phyloP scores from a whole-genome alignment of 371 early-diverging fungal genomes.

The Conidiobolus coronatus region DNA sequence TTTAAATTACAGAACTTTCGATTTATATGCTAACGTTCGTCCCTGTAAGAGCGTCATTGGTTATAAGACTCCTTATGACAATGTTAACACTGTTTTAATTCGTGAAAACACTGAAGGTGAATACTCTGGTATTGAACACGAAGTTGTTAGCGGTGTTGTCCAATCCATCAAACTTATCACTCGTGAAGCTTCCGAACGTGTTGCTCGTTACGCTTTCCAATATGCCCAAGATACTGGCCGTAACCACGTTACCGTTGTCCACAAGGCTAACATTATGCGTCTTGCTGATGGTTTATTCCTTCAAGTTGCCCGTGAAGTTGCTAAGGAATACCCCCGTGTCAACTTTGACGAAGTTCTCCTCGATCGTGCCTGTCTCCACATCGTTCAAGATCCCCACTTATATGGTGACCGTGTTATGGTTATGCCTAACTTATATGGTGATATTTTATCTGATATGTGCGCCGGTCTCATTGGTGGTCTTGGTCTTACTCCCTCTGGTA shows the following conservation, averaged over 20 bases:
- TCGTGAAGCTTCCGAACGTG: conserved; percentile 77
- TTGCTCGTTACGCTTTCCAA: conserved; percentile 85
- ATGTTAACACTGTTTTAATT: conserved; percentile 93
- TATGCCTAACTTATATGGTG: conserved; percentile 98
- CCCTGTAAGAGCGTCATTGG: conserved; percentile 89
- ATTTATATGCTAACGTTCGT: conserved; percentile 95
- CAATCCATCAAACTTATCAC: conserved; percentile 98
- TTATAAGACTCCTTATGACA: conserved; percentile 84
- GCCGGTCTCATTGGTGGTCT: conserved; percentile 97
- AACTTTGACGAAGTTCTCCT: conserved; percentile 75
- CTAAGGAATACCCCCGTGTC: conserved; percentile 80
- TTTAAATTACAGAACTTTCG: conserved; percentile 42
- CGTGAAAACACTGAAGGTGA: conserved; percentile 99
- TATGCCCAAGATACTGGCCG: conserved; percentile 79
- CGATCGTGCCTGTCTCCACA: conserved; percentile 82
- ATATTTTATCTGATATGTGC: conserved; percentile 91
- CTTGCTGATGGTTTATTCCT: conserved; percentile 94
- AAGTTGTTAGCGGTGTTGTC: conserved; percentile 87
- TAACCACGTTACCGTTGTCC: conserved; percentile 80
- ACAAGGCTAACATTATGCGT: conserved; percentile 94
- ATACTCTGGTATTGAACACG: conserved; percentile 96
- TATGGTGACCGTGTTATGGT: conserved; percentile 91
- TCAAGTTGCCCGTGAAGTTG: conserved; percentile 71
- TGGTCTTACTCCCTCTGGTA: conserved; percentile 92
- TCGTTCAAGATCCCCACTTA: conserved; percentile 79